Base-by-base conservation (phyloP, 768 basidiomycete species). In the Clathrus columnatus region DNA sequence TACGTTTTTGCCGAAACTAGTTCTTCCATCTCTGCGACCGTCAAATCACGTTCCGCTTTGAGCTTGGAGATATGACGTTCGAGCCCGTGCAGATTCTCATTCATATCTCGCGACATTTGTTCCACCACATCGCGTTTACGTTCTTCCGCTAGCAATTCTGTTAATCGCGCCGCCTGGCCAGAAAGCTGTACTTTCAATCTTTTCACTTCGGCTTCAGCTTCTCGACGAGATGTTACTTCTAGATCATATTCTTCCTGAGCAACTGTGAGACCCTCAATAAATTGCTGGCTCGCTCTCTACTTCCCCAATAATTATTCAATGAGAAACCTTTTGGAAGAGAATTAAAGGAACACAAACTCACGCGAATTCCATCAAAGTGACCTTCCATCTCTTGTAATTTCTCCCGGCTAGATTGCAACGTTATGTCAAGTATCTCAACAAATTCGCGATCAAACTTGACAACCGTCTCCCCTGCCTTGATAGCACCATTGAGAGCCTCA, bases 171-270 rank as follows among this genome's bases (percentile, higher is more conserved):
- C 1, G 84, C 91, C 68, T 98, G 95, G 5, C 91, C 91, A 55
- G 92, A 88, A 20, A 98, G 75, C 50, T 94, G 76, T 27, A 91
- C 83, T 43, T 90, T 75, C 23, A 99, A 73, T 42, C 88, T 80
- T 21, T 86, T 85, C 56, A 97, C 88, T 70, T 97, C 93, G 0
- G 89, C 85, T 70, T 98, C 93, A 1, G 90, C 87, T 60, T 97
- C 93, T 17, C 90, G 82, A 18, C 95, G 81, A 20, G 85, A 82
- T 56, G 87, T 84, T 30, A 93, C 76, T 68, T 98, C 96, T 50
- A 82, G 82, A 65, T 97, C 94, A 65, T 95, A 97, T 65, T 98
- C 96, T 43, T 86, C 85, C 62, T 93, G 89, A 1, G 95, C 93
- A 23, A 94, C 92, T 0, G 84, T 85, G 42, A 99, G 73, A 42